Evolutionary conservation across 805 yeast genomes (phyloP).

Genomic region (Saccharomyces jurei): DNA sequence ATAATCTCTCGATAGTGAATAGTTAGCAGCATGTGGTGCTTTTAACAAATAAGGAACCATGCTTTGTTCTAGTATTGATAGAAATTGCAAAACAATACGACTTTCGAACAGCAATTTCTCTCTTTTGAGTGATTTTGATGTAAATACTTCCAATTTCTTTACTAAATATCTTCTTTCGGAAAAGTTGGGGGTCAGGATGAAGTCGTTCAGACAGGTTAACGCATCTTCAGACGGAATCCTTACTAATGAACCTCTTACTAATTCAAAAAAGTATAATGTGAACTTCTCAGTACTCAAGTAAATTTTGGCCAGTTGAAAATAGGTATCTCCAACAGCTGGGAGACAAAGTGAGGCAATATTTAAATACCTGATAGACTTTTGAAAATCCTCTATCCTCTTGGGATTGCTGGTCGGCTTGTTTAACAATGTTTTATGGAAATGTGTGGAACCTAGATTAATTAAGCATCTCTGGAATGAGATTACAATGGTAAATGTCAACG

Average conservation of each 20-base stretch:
- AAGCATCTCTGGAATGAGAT: conserved; percentile 5
- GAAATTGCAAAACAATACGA: background rate
- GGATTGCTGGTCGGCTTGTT: background rate
- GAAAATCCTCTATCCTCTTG: background rate
- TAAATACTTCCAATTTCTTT: background rate
- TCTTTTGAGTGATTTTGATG: background rate
- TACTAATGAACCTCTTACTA: conserved; percentile 3
- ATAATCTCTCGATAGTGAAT: background rate
- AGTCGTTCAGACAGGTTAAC: background rate
- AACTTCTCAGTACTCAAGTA: background rate
- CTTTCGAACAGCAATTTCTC: background rate
- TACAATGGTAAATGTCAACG: background rate
- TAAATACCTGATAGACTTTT: conserved; percentile 6
- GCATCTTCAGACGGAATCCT: conserved; percentile 1
- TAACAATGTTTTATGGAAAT: background rate
- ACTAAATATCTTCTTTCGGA: background rate
- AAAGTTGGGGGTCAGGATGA: background rate
- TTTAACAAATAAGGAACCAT: background rate
- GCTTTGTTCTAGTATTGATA: background rate
- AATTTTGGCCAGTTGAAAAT: conserved; percentile 2
- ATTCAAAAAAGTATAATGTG: background rate
- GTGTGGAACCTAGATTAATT: conserved; percentile 2
- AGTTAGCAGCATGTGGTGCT: background rate
- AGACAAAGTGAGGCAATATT: conserved; percentile 1
- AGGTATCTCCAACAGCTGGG: conserved; percentile 7